phyloP scores from a whole-genome alignment of 331 rosid genomes.

The Acacia concinna region DNA sequence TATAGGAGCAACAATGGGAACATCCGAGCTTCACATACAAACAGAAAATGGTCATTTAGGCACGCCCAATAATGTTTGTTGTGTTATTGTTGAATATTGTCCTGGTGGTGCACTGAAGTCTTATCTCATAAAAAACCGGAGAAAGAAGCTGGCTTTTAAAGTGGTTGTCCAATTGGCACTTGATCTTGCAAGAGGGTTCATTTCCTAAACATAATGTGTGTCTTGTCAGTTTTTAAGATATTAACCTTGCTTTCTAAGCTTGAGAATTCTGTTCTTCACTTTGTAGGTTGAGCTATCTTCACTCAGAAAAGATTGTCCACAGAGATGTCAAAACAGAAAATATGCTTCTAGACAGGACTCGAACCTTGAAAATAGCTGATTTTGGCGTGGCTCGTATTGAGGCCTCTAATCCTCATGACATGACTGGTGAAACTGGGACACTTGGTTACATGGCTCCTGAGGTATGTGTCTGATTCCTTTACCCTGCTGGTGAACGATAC shows the following conservation, averaged over 20 bases:
- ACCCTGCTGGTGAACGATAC: neutral
- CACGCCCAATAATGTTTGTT: slow-evolving; percentile 90
- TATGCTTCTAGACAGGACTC: slow-evolving; percentile 94
- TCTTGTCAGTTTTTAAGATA: slow-evolving; percentile 21
- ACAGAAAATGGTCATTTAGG: slow-evolving; percentile 84
- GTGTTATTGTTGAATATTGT: slow-evolving; percentile 96
- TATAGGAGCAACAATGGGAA: slow-evolving; percentile 87
- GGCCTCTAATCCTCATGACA: slow-evolving; percentile 98
- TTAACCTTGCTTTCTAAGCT: slow-evolving; percentile 26
- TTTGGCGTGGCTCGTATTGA: slow-evolving; percentile 98
- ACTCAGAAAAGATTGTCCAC: slow-evolving; percentile 84
- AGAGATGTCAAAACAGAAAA: slow-evolving; percentile 98
- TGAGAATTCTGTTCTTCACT: slow-evolving; percentile 16
- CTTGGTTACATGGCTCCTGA: slow-evolving; percentile 99
- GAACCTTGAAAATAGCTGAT: slow-evolving; percentile 89
- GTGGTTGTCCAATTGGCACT: slow-evolving; percentile 94
- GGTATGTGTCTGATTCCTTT: slow-evolving; percentile 52
- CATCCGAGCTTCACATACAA: slow-evolving; percentile 83
- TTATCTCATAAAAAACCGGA: slow-evolving; percentile 92
- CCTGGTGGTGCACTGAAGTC: slow-evolving; percentile 97
- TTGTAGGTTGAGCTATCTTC: slow-evolving; percentile 90
- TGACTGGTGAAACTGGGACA: slow-evolving; percentile 99
- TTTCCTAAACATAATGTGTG: slow-evolving; percentile 43
- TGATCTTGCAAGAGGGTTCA: slow-evolving; percentile 97
- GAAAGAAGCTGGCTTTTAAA: slow-evolving; percentile 95